These are phyloP conservation scores for Phytophthora macrochlamydospora DNA, from an alignment of 352 stramenopile species.

Conservation along the genomic window DNA sequence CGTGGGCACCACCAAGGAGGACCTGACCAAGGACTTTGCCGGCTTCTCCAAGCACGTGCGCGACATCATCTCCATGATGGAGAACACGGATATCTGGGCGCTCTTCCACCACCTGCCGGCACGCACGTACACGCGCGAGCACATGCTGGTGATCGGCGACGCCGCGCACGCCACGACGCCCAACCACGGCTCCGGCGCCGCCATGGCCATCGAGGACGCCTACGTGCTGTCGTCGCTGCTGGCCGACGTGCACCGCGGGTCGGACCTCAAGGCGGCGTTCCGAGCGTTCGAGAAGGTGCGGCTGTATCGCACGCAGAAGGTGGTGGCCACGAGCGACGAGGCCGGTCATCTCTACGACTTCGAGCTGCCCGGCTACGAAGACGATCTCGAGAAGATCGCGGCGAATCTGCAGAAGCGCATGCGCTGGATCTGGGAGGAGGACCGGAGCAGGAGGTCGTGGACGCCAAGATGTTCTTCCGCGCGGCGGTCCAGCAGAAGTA, in stretches of 20 bases:
- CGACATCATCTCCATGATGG: constrained; percentile 46
- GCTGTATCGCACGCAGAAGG: constrained; percentile 39
- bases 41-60: constrained; percentile 37
- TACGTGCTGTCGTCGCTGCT: constrained; percentile 38
- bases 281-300: constrained; percentile 42
- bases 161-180: constrained; percentile 39
- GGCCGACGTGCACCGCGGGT: constrained; percentile 25
- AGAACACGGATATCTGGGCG: constrained; percentile 43
- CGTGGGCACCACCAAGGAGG: constrained; percentile 36
- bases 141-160: constrained; percentile 39
- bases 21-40: constrained; percentile 32
- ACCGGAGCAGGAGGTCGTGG: constrained; percentile 33
- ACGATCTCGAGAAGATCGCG: constrained; percentile 32
- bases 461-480: constrained; percentile 30
- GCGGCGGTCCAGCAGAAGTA: constrained; percentile 16
- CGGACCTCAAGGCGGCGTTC: constrained; percentile 32
- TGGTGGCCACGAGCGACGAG: constrained; percentile 24
- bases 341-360: constrained; percentile 26
- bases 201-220: constrained; percentile 41
- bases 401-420: constrained; percentile 34
- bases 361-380: constrained; percentile 13
- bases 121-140: constrained; percentile 34
- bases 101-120: constrained; percentile 36
- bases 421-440: constrained; percentile 43
- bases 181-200: constrained; percentile 34